phyloP scores from a whole-genome alignment of 2,329 filamentous ascomycete species.

The Immersiporthe knoxdaviesiana region DNA sequence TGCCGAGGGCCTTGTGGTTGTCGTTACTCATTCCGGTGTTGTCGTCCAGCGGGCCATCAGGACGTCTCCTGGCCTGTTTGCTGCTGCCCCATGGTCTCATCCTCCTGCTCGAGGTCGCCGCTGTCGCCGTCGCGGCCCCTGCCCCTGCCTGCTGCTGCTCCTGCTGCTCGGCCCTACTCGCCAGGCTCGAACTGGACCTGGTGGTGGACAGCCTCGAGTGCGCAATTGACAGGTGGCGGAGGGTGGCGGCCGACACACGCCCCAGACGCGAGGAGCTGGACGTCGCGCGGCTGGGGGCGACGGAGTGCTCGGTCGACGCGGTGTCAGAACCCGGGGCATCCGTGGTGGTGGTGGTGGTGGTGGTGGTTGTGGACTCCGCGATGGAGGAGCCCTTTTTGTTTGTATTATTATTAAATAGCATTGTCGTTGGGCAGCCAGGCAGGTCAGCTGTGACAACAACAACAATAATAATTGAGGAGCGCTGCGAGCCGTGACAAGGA shows the following conservation, averaged over 20 bases:
- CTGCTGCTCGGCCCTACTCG: neutral
- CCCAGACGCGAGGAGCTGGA: constrained; percentile 16
- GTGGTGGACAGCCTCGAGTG: constrained; percentile 13
- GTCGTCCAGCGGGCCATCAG: constrained; percentile 1
- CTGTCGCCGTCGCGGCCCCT: too few relatives aligned
- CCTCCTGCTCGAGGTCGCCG: neutral
- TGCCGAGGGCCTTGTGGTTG: neutral
- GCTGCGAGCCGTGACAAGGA: neutral
- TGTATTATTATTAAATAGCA: neutral
- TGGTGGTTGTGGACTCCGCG: neutral
- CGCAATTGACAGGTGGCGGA: constrained; percentile 13
- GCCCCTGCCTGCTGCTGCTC: too few relatives aligned
- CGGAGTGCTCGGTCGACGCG: constrained; percentile 2
- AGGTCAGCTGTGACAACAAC: neutral
- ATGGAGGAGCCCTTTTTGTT: neutral
- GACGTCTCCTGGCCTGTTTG: neutral
- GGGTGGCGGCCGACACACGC: constrained; percentile 10
- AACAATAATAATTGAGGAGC: neutral
- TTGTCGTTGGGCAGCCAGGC: neutral
- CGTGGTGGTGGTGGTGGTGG: neutral
- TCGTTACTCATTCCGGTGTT: neutral
- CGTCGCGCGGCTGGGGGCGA: neutral
- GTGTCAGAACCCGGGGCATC: constrained; percentile 4
- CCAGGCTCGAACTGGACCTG: neutral
- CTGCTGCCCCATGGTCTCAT: neutral